Conservation (phyloP, 768 basidiomycete species). For the Xerocomus brunneocitrinus region DNA sequence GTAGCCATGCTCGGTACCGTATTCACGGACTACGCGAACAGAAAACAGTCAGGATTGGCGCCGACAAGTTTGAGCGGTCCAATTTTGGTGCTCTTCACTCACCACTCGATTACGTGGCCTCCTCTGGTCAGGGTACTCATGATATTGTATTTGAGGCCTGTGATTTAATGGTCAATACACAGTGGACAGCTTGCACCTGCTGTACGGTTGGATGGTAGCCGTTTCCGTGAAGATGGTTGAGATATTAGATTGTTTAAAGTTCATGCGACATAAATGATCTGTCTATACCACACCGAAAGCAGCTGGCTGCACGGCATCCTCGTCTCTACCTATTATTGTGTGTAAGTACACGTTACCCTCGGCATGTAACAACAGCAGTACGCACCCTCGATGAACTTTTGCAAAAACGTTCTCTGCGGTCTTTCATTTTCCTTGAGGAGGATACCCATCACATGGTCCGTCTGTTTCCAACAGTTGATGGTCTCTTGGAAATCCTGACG, state of each 20-base stretch:
- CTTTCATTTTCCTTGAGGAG: conserved; percentile 49
- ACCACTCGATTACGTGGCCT: not conserved
- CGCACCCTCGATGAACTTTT: conserved; percentile 82
- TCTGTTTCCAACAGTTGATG: conserved; percentile 91
- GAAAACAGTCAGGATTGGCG: too few species aligned
- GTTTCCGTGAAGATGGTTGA: not conserved
- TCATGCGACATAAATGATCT: not conserved
- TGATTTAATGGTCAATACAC: not conserved
- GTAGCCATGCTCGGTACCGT: too few species aligned
- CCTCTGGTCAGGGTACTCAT: too few species aligned
- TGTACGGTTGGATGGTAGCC: not conserved
- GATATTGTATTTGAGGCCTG: not conserved
- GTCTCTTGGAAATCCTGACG: conserved; percentile 91
- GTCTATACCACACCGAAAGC: conserved; percentile 36
- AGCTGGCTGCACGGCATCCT: conserved; percentile 66
- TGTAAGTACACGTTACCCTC: not conserved
- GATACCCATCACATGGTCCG: conserved; percentile 72
- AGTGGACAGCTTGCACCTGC: not conserved
- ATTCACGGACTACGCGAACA: too few species aligned
- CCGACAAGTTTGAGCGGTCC: too few species aligned
- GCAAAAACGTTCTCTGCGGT: conserved; percentile 59
- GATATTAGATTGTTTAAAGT: conserved; percentile 6
- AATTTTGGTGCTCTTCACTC: too few species aligned
- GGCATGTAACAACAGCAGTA: conserved; percentile 5
- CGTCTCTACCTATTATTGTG: conserved; percentile 57